Percentiles rank a stretch among this genome's conserved stretches.
These are phyloP conservation scores for Podospora bellae-mahoneyi DNA, from an alignment of 495 filamentous ascomycete species.

Conservation along the genomic window DNA sequence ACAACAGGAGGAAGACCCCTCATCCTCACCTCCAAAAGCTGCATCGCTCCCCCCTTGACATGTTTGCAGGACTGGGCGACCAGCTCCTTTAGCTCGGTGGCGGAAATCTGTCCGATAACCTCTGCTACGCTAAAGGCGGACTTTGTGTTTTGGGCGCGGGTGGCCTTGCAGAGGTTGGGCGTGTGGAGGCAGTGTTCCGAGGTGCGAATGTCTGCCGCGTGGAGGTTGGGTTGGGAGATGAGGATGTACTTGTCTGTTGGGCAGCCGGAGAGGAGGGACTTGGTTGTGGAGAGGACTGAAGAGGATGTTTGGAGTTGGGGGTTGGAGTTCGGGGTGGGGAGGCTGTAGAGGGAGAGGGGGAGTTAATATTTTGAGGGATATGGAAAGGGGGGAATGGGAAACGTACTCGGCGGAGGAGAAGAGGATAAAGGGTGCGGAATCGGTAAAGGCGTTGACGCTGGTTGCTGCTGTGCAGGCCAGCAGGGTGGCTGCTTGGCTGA, in stretches of 20 bases:
- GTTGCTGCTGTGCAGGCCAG: slow-evolving; percentile 53
- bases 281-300: slow-evolving; percentile 38
- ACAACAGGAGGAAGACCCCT: slow-evolving; percentile 41
- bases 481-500: slow-evolving; percentile 56
- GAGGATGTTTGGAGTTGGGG: slow-evolving; percentile 44
- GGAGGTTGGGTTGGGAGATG: slow-evolving; percentile 72
- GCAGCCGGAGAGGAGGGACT: slow-evolving; percentile 58
- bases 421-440: slow-evolving; percentile 84
- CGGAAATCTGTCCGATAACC: slow-evolving; percentile 58
- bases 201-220: slow-evolving; percentile 58
- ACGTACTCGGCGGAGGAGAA: slow-evolving; percentile 76
- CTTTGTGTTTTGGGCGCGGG: slow-evolving; percentile 22
- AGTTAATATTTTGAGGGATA: slow-evolving; percentile 19
- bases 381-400: background rate
- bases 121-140: slow-evolving; percentile 51
- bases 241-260: slow-evolving; percentile 76
- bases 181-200: slow-evolving; percentile 18
- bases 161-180: slow-evolving; percentile 33
- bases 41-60: slow-evolving; percentile 33
- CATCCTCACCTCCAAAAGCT: slow-evolving; percentile 50
- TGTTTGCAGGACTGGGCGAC: slow-evolving; percentile 30
- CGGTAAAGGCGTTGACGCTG: slow-evolving; percentile 66
- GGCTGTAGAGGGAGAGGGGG: background rate
- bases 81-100: slow-evolving; percentile 33
- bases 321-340: slow-evolving; percentile 18